Evolutionary conservation across 805 yeast species (phyloP).

Genomic region (Cyberlindnera lachancei): DNA sequence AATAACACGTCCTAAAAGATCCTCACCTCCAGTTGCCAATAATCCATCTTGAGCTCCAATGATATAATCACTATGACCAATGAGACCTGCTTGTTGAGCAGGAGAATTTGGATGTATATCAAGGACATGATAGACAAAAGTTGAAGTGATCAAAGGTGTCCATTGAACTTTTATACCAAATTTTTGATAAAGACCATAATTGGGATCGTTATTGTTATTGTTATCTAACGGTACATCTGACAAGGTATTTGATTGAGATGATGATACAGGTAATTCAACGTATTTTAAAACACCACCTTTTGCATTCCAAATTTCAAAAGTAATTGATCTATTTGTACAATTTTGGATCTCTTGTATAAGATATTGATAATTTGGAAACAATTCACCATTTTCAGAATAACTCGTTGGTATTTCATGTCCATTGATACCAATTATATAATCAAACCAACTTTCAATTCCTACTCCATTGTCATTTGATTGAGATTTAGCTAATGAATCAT

Average conservation of each 20-base stretch:
- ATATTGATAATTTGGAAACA: slow-evolving; percentile 36
- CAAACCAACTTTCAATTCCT: slow-evolving; percentile 84
- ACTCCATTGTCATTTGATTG: too few species aligned
- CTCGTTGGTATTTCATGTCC: slow-evolving; percentile 49
- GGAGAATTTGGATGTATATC: slow-evolving; percentile 70
- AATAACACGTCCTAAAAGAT: slow-evolving; percentile 60
- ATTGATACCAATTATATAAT: slow-evolving; percentile 74
- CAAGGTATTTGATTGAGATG: slow-evolving; percentile 22
- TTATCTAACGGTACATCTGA: slow-evolving; percentile 21
- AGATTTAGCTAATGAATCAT: slow-evolving; percentile 38
- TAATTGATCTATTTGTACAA: slow-evolving; percentile 33
- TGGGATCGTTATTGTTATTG: slow-evolving; percentile 10
- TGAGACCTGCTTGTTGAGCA: slow-evolving; percentile 73
- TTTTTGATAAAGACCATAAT: slow-evolving; percentile 34
- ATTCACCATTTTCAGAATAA: slow-evolving; percentile 26
- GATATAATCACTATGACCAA: slow-evolving; percentile 82
- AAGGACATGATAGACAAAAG: slow-evolving; percentile 82
- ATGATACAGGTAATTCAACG: slow-evolving; percentile 28
- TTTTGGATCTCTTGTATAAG: slow-evolving; percentile 36
- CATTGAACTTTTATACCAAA: slow-evolving; percentile 70
- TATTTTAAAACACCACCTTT: slow-evolving; percentile 63
- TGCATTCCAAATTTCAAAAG: slow-evolving; percentile 74
- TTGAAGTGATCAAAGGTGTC: slow-evolving; percentile 66
- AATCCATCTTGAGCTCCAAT: slow-evolving; percentile 85
- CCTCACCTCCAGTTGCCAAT: slow-evolving; percentile 82